These are phyloP conservation scores for Asterionellopsis glacialis DNA, from an alignment of 108 stramenopile genomes.

Conservation along the genomic window DNA sequence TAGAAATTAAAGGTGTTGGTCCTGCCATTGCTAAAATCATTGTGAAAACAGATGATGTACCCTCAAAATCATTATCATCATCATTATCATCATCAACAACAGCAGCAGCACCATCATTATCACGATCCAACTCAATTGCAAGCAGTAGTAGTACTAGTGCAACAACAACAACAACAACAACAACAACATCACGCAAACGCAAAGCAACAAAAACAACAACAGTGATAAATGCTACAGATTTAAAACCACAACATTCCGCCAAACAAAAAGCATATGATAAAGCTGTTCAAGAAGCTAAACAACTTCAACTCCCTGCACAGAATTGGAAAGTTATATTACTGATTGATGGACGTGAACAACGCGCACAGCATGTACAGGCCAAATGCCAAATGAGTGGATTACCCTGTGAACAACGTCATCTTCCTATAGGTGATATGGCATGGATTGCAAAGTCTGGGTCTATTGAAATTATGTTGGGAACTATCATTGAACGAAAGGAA, in stretches of 20 bases:
- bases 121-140: not conserved
- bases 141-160: too few species aligned
- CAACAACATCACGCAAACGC: constrained; percentile 3
- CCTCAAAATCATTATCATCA: not conserved
- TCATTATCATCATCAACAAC: not conserved
- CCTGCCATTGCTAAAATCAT: constrained; percentile 23
- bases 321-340: constrained; percentile 47
- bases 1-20: constrained; percentile 36
- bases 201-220: not conserved
- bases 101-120: not conserved
- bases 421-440: constrained; percentile 64
- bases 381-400: constrained; percentile 31
- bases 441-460: constrained; percentile 40
- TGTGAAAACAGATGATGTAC: not conserved
- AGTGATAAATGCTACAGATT: not conserved
- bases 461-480: constrained; percentile 49
- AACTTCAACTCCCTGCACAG: constrained; percentile 6
- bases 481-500: constrained; percentile 57
- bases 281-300: constrained; percentile 18
- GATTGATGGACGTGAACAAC: constrained; percentile 44
- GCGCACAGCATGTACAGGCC: constrained; percentile 24
- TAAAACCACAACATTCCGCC: constrained; percentile 1
- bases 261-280: constrained; percentile 36
- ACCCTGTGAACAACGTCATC: constrained; percentile 38
- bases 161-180: not conserved